A percentile compares a stretch with the other conserved stretches of the same genome.
These are phyloP conservation scores for Forsythia suspensa DNA, from an alignment of 257 asterid genomes.

Conservation along the genomic window DNA sequence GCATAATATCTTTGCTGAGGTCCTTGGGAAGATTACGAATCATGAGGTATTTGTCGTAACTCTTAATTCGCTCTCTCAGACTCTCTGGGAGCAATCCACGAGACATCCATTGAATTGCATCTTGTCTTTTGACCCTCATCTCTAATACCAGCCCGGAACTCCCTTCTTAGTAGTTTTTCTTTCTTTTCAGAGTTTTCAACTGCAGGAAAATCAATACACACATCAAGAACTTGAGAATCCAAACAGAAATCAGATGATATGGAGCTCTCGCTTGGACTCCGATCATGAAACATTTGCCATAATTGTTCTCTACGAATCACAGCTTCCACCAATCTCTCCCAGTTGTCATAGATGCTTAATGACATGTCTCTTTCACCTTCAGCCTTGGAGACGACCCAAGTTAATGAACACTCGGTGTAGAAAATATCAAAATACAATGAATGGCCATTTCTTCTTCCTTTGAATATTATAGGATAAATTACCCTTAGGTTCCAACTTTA, in stretches of 20 bases:
- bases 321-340: not conserved
- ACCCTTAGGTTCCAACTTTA: no score
- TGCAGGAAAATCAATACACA: not conserved
- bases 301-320: not conserved
- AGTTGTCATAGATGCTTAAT: not conserved
- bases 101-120: constrained; percentile 98
- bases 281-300: not conserved
- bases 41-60: constrained; percentile 82
- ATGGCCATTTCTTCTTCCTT: no score
- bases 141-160: constrained; percentile 26
- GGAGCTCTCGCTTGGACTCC: not conserved
- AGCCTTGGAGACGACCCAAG: not conserved
- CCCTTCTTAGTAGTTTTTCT: no score
- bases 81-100: constrained; percentile 87
- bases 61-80: constrained; percentile 77
- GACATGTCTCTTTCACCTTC: not conserved
- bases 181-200: no score
- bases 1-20: constrained; percentile 92
- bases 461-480: no score
- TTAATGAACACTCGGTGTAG: no score
- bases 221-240: not conserved
- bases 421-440: no score
- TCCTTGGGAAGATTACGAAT: constrained; percentile 88
- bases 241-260: not conserved
- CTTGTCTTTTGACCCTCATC: constrained; percentile 96